Evolutionary conservation across 2,329 filamentous ascomycete genomes (phyloP), one percentile per base, ranked within the genome.

Genomic region (Neonectria sp.): DNA sequence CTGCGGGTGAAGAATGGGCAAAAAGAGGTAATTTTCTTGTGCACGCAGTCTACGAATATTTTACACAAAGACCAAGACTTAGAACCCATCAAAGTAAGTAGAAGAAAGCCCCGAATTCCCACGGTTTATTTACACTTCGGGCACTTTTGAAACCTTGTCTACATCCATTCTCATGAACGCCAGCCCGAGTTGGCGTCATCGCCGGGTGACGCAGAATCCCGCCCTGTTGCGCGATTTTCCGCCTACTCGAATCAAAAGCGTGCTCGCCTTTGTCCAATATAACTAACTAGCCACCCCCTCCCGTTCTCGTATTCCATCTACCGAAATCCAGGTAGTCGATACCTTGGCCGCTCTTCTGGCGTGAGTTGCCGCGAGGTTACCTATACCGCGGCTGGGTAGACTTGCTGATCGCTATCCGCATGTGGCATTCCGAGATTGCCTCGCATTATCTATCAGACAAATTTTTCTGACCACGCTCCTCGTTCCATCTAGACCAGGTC

Each of bases 221-320:
- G n/a, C 51, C 51, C 6, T 31, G 9, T 53, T 51, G 51, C 51
- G 51, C 29, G 31, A 53, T 53, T 53, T 53, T 53, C 31, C 4
- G 31, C n/a, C 51, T 53, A 53, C 51, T 53, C 51, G 51, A 37
- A 53, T 37, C 51, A 53, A 35, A 53, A 31, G 31, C n/a, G 21
- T 21, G 21, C 21, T 21, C 21, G 21, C 21, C 21, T 21, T 21
- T 21, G 21, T 21, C 17, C n/a, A n/a, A 31, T 35, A 25, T 33
- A 24, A 35, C n/a, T n/a, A 33, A 15, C 49, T 7, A 53, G 51
- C 51, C 51, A 24, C 51, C 49, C 49, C 49, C 49, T 35, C 51
- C 51, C 51, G 51, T 45, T 21, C 11, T 31, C 31, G n/a, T 24
- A 29, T 33, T 24, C 25, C 51, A 11, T 15, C 29, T 53, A 53